Evolutionary conservation across 768 basidiomycete genomes (phyloP), one percentile per base, ranked within the genome.

Genomic region (Pleurotus ostreatus): DNA sequence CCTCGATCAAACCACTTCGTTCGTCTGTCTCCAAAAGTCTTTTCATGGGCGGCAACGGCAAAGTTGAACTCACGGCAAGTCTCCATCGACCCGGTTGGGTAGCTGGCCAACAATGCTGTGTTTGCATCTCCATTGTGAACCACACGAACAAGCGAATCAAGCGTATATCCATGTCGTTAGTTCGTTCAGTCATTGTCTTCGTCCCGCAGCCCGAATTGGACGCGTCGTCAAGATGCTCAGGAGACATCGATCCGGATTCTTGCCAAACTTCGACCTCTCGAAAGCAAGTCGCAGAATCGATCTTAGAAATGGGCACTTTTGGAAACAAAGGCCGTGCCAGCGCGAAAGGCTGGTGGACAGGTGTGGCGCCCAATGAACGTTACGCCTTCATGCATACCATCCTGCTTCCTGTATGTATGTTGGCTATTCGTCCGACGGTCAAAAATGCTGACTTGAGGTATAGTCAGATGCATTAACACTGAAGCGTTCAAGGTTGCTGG

Each of bases 291-390:
- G 80, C 85, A 1, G 84, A 85, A 63, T 79, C 82, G 30, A 74
- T 74, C 3, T 75, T 96, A 23, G 82, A 85, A 61, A 83, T 85
- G 66, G 83, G 85, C 5, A 81, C 86, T 48, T 77, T 78, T 40
- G 81, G 80, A 23, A 70, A 82, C 5, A 79, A 80, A 59, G 88
- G 89, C 2, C 79, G 84, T 65, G 89, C 87, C 8, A 92, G 88
- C 41, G 88, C 85, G 20, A 86, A 84, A 63, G 94, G 93, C 1
- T 96, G 92, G 89, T 96, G 94, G 93, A 77, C 83, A 4, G 94
- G 94, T 6, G 84, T 95, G 5, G 70, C 74, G 12, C 74, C 87
- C 2, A 82, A 83, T 1, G 82, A 86, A 59, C 73, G 75, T 4
- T 71, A 77, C 7, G 77, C 83, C 16, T 91, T 93, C 68, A 78